Base-by-base conservation (phyloP, 805 yeast species). In the Metschnikowia drakensbergensis region DNA sequence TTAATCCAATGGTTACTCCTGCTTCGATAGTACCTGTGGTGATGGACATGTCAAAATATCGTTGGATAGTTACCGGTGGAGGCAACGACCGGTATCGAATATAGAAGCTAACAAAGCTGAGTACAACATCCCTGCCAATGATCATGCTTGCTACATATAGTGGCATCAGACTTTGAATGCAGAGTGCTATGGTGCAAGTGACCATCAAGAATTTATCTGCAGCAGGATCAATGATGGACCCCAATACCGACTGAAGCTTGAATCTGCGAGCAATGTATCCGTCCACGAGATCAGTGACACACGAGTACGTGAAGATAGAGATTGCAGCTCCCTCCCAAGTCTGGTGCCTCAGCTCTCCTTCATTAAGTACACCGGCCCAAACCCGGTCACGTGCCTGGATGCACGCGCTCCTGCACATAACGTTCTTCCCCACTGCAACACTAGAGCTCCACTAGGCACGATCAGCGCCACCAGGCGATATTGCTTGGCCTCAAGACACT, bases 191-290 rank as follows among this genome's bases (percentile, higher is more conserved):
- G 0, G 98, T 91, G 45, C 96, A 81, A 0, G 87, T 81, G 22
- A 92, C 77, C 97, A 94, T 90, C 41, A 94, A 73, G 11, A 86
- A 72, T 63, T 94, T 94, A 63, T 94, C 99, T 0, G 99, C 99
- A 69, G 89, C 75, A 0, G 99, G 99, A 60, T 94, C 99, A 31
- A 95, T 72, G 11, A 94, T 83, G 0, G 96, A 84, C 0, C 99
- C 99, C 5, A 90, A 79, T 1, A 87, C 84, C 1, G 96, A 83
- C 58, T 82, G 79, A 76, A 86, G 72, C 48, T 88, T 82, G 71
- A 67, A 92, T 51, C 68, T 78, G 47, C 99, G 75, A 4, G 99
- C 99, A 53, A 95, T 81, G 60, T 68, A 87, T 0, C 99, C 99
- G 65, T 94, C 99, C 23, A 91, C 68, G 54, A 88, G 84, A 64